phyloP scores from a whole-genome alignment of 352 stramenopile species.

The Detonula confervacea region DNA sequence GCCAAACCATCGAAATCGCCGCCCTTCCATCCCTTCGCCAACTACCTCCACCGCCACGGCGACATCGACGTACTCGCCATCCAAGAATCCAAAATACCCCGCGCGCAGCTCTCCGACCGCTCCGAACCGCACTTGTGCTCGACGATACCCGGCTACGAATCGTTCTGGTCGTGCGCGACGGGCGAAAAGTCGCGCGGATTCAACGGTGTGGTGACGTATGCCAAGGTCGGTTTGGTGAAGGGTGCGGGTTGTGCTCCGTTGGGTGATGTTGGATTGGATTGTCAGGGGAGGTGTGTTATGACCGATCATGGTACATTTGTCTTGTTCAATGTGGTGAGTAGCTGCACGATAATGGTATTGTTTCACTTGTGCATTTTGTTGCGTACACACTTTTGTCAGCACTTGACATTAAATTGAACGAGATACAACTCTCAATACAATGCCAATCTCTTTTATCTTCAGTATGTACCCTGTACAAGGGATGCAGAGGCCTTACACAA shows the following conservation, averaged over 20 bases:
- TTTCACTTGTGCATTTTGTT: too few relatives aligned
- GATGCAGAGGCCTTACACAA: conserved; percentile 49
- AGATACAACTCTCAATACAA: too few relatives aligned
- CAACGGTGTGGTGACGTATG: conserved; percentile 85
- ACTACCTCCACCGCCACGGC: conserved; percentile 67
- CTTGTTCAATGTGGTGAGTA: conserved; percentile 87
- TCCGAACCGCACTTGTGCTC: conserved; percentile 69
- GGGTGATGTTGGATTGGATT: conserved; percentile 66
- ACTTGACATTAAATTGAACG: too few relatives aligned
- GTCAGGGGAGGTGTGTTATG: conserved; percentile 82
- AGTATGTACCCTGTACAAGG: conserved; percentile 75
- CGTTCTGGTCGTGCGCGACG: conserved; percentile 79
- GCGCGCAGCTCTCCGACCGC: conserved; percentile 58
- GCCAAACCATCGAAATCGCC: conserved; percentile 10
- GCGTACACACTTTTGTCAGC: too few relatives aligned
- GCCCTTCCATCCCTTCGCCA: conserved; percentile 47
- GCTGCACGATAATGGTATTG: too few relatives aligned
- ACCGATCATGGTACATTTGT: conserved; percentile 86
- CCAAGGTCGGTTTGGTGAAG: conserved; percentile 51
- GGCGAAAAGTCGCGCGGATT: conserved; percentile 68
- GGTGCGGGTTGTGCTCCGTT: conserved; percentile 60
- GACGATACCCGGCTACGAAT: conserved; percentile 70
- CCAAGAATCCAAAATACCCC: conserved; percentile 83
- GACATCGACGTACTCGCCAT: conserved; percentile 76
- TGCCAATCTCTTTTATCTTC: too few relatives aligned